Base-by-base conservation (phyloP, 768 basidiomycete species). In the Hygrophoropsis aurantiaca region DNA sequence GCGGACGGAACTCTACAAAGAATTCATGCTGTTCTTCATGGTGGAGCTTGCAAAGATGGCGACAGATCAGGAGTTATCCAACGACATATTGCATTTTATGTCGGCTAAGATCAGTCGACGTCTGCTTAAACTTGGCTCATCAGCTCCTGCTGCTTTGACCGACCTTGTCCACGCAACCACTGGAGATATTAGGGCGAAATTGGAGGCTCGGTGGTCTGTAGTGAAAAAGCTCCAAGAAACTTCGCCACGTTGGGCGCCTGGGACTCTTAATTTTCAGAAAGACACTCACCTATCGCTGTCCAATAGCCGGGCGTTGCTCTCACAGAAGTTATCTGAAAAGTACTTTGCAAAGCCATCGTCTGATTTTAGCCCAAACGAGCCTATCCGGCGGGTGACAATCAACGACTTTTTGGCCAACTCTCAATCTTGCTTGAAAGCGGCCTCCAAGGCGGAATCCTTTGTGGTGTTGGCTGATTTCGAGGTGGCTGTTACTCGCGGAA, bases 11-110 rank as follows among this genome's bases (percentile, higher is more conserved):
- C 58, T 57, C 1, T 78, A 78, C 59, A 78, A 78, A 44, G 24
- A 45, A 5, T 78, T 78, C 54, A 70, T 75, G 54, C 48, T 69
- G 5, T 74, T 64, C 38, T 53, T 74, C 41, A 49, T 68, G 30
- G 49, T 67, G 2, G 40, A 50, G 21, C 37, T 44, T 13, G 13
- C 27, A 6, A 6, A 30, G 27, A 6, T 6, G 13, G 27, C 27
- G 27, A 13, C 13, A 30, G 27, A 7, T 6, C 27, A 30, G 7
- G 27, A 30, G 6, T 13, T 30, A 13, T 13, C 7, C 27, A 30
- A 30, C 27, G 27, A 13, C 13, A 13, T 30, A 7, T 13, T 30
- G 7, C 27, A 30, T 13, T 55, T 25, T 25, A 65, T 66, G 58
- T 59, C 56, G 1, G 38, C 55, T 11, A 68, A 68, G 19, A 54